Conservation (phyloP, 1,139 yeast genomes). For the Kodamaea sp. region DNA sequence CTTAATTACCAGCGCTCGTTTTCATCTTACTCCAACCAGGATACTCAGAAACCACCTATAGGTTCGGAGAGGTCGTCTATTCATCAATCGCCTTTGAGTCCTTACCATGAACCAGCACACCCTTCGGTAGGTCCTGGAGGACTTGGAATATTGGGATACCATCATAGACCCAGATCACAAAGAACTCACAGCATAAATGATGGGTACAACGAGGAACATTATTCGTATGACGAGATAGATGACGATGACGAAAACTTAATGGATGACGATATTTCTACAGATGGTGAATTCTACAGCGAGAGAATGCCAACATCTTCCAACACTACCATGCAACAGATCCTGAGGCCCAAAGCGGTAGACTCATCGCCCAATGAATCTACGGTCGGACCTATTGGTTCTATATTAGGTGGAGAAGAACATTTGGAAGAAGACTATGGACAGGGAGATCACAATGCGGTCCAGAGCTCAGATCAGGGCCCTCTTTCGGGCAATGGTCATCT, state of each 20-base stretch:
- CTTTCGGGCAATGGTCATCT: slow-evolving; percentile 3
- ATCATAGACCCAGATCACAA: slow-evolving; percentile 10
- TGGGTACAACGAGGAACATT: slow-evolving; percentile 19
- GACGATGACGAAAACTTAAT: slow-evolving; percentile 30
- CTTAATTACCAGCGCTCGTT: slow-evolving; percentile 16
- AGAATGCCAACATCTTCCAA: slow-evolving; percentile 6
- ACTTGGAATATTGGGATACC: slow-evolving; percentile 12
- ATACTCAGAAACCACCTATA: slow-evolving; percentile 7
- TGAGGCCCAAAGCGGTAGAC: slow-evolving; percentile 1
- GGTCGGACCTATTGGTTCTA: not conserved
- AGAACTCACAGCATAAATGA: slow-evolving; percentile 18
- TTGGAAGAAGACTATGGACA: not conserved
- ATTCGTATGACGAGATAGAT: slow-evolving; percentile 32
- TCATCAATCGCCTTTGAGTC: slow-evolving; percentile 9
- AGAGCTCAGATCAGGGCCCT: not conserved
- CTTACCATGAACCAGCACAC: slow-evolving; percentile 3
- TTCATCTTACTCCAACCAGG: slow-evolving; percentile 16
- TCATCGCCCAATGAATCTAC: slow-evolving; percentile 1
- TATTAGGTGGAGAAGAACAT: not conserved
- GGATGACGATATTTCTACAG: slow-evolving; percentile 36
- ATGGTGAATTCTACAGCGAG: slow-evolving; percentile 24
- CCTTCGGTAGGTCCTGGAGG: slow-evolving; percentile 6
- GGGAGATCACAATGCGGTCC: not conserved
- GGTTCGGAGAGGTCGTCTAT: slow-evolving; percentile 7
- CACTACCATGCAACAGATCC: slow-evolving; percentile 6